Percentiles rank a stretch among this genome's conserved stretches.
Evolutionary conservation across 306 rosid genomes (phyloP).

Genomic region (Pueraria montana): DNA sequence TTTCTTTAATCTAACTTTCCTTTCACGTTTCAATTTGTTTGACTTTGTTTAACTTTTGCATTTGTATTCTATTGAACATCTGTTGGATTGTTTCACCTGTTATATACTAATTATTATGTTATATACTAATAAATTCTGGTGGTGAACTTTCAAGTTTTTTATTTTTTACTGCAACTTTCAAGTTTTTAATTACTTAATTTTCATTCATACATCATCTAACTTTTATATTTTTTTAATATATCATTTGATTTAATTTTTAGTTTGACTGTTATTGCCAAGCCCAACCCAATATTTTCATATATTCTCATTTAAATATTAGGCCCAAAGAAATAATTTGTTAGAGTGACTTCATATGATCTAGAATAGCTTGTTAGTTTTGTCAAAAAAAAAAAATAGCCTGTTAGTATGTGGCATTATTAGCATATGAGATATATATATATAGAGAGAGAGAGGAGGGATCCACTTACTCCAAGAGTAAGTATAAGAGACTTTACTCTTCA

Average conservation of each 20-base stretch:
- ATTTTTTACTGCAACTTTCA: no score
- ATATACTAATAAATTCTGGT: neutral
- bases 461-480: no score
- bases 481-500: no score
- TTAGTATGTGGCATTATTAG: no score
- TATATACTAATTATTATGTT: neutral
- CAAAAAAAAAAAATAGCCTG: no score
- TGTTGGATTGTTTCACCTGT: neutral
- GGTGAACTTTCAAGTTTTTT: neutral
- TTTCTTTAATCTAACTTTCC: neutral
- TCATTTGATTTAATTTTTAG: neutral
- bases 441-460: no score
- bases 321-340: no score
- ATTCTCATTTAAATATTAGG: no score
- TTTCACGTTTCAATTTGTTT: neutral
- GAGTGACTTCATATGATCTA: no score
- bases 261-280: neutral
- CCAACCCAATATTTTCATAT: no score
- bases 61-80: neutral
- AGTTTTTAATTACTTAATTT: neutral
- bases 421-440: no score
- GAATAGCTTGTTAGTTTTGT: no score
- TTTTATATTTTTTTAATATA: neutral
- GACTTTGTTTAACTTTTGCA: neutral
- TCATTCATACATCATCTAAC: neutral